These are phyloP conservation scores for Mycena galericulata DNA, from an alignment of 768 basidiomycete species.

Conservation along the genomic window DNA sequence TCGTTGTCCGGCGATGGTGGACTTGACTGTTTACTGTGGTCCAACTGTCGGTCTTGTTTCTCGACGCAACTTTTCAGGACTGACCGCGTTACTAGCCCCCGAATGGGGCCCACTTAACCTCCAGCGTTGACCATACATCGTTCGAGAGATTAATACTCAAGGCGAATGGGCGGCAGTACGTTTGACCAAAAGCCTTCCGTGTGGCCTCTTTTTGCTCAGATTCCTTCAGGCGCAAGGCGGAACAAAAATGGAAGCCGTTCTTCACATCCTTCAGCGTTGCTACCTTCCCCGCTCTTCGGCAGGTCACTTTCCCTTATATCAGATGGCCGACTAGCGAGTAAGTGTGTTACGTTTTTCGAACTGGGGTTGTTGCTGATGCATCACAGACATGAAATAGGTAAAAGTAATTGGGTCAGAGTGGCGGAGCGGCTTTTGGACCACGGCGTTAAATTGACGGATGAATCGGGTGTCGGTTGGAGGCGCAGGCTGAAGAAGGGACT, in stretches of 20 bases:
- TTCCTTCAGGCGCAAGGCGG: constrained; percentile 7
- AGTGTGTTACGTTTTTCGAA: background rate
- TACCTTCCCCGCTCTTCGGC: constrained; percentile 15
- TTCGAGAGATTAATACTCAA: constrained; percentile 18
- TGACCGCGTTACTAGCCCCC: constrained; percentile 1
- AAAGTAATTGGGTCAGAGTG: constrained; percentile 12
- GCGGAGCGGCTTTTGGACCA: constrained; percentile 12
- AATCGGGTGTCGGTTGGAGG: constrained; percentile 8
- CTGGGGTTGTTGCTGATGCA: background rate
- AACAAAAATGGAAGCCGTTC: constrained; percentile 23
- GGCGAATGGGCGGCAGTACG: constrained; percentile 10
- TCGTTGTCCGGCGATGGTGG: constrained; percentile 16
- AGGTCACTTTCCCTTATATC: constrained; percentile 4
- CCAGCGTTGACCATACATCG: background rate
- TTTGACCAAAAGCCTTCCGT: background rate
- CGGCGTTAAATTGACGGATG: constrained; percentile 9
- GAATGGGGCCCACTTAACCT: background rate
- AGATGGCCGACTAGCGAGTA: constrained; percentile 23
- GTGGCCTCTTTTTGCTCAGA: background rate
- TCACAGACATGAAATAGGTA: constrained; percentile 18
- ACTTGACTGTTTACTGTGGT: constrained; percentile 21
- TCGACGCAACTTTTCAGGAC: background rate
- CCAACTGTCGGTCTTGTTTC: background rate
- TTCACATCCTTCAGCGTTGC: background rate
- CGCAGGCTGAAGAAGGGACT: constrained; percentile 10